Evolutionary conservation across 495 filamentous ascomycete genomes (phyloP).

Genomic region (Cudoniella acicularis): DNA sequence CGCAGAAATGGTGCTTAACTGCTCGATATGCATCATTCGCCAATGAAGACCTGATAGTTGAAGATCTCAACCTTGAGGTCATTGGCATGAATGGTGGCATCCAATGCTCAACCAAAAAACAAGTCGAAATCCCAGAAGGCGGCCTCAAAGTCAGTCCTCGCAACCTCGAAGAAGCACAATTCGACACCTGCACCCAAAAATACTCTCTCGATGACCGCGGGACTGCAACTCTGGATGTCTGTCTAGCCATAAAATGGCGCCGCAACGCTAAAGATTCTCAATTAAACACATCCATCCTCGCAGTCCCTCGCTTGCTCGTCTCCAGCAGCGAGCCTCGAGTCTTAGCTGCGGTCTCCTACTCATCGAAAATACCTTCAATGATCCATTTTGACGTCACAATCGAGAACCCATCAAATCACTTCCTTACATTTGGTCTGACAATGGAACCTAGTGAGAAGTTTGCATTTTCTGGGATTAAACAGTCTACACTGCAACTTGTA

Average conservation of each 20-base stretch:
- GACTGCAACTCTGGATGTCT: slow-evolving; percentile 65
- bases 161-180: slow-evolving; percentile 59
- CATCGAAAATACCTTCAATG: slow-evolving; percentile 26
- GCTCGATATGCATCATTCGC: slow-evolving; percentile 73
- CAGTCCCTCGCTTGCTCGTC: slow-evolving; percentile 72
- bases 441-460: slow-evolving; percentile 95
- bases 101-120: slow-evolving; percentile 33
- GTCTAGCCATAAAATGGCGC: slow-evolving; percentile 73
- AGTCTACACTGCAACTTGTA: slow-evolving; percentile 68
- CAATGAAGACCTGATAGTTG: slow-evolving; percentile 62
- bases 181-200: slow-evolving; percentile 69
- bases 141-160: slow-evolving; percentile 23
- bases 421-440: slow-evolving; percentile 81
- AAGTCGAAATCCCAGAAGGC: slow-evolving; percentile 22
- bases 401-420: slow-evolving; percentile 92
- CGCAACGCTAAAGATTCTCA: slow-evolving; percentile 35
- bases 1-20: slow-evolving; percentile 74
- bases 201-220: slow-evolving; percentile 73
- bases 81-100: slow-evolving; percentile 51
- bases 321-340: slow-evolving; percentile 85
- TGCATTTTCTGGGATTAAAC: slow-evolving; percentile 87
- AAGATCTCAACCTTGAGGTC: slow-evolving; percentile 56
- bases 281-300: slow-evolving; percentile 57
- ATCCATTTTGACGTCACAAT: slow-evolving; percentile 60
- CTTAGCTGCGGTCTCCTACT: slow-evolving; percentile 59